These are phyloP conservation scores for Nicotiana knightiana DNA, from an alignment of 257 asterid genomes.

Conservation along the genomic window DNA sequence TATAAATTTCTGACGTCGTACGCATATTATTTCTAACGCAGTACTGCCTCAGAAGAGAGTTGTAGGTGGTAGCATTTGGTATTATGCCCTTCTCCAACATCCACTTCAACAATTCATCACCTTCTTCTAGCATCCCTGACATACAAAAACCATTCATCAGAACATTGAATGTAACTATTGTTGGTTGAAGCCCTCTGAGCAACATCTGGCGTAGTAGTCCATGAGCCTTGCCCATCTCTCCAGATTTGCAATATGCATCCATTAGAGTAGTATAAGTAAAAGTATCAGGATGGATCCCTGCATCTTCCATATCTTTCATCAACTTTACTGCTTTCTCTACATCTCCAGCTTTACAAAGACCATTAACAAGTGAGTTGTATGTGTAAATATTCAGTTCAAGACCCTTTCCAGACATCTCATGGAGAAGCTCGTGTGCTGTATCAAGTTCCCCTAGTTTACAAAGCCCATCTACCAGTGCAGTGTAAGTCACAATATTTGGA, in stretches of 20 bases:
- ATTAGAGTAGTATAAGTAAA: conserved; percentile 77
- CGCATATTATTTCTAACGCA: conserved; percentile 68
- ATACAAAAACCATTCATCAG: conserved; percentile 79
- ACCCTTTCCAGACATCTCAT: conserved; percentile 64
- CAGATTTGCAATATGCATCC: conserved; percentile 87
- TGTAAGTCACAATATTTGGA: conserved; percentile 85
- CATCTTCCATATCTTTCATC: conserved; percentile 70
- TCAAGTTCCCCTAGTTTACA: conserved; percentile 84
- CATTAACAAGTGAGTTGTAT: conserved; percentile 75
- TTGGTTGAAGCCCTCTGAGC: conserved; percentile 61
- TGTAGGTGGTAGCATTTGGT: conserved; percentile 80
- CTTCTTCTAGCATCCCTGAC: conserved; percentile 75
- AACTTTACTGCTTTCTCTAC: conserved; percentile 49
- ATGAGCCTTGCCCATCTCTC: conserved; percentile 66
- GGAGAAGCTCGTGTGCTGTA: conserved; percentile 79
- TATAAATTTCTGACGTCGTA: conserved; percentile 47
- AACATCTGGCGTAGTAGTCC: conserved; percentile 76
- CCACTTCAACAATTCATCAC: conserved; percentile 73
- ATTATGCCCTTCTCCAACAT: conserved; percentile 75
- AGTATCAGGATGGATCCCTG: conserved; percentile 62
- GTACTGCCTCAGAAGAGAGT: conserved; percentile 72
- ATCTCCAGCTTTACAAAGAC: conserved; percentile 83
- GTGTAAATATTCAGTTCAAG: conserved; percentile 64
- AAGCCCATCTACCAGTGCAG: conserved; percentile 89
- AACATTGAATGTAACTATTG: conserved; percentile 86